Evolutionary conservation across 495 filamentous ascomycete genomes (phyloP).

Genomic region (Tuber indicum): DNA sequence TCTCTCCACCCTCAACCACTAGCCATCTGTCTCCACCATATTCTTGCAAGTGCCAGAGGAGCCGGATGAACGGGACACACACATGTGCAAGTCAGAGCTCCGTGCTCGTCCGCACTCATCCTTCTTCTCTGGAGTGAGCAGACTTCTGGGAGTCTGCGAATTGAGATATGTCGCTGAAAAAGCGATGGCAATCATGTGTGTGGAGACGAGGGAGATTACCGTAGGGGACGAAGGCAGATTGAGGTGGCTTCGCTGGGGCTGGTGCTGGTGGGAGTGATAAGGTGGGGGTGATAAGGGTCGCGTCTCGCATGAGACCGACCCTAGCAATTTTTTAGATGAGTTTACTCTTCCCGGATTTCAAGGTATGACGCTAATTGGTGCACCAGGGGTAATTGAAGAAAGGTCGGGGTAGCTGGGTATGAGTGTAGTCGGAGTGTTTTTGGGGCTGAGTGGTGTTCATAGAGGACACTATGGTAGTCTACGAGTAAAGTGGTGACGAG

Average conservation of each 20-base stretch:
- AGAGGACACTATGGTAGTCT: neutral
- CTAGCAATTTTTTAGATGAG: constrained; percentile 39
- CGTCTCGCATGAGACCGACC: constrained; percentile 26
- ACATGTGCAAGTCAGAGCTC: constrained; percentile 37
- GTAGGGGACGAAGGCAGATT: constrained; percentile 22
- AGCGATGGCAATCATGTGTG: constrained; percentile 14
- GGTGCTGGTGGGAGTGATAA: constrained; percentile 24
- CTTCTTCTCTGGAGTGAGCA: constrained; percentile 2
- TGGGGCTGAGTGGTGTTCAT: neutral
- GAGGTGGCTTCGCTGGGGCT: constrained; percentile 32
- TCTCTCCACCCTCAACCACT: constrained; percentile 20
- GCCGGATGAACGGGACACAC: constrained; percentile 22
- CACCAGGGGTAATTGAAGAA: constrained; percentile 5
- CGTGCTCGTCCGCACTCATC: constrained; percentile 36
- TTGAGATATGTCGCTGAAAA: constrained; percentile 7
- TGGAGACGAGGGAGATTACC: constrained; percentile 24
- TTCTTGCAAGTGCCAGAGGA: constrained; percentile 13
- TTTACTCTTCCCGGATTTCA: constrained; percentile 16
- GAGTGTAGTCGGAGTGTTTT: neutral
- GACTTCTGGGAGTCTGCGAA: constrained; percentile 3
- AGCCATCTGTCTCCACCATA: constrained; percentile 10
- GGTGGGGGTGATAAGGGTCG: constrained; percentile 23
- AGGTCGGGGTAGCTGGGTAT: neutral
- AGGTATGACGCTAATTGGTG: constrained; percentile 32
- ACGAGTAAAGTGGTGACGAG: neutral